Base-by-base conservation (phyloP, 192 early-diverging fungal species). In the Backusella westeae region DNA sequence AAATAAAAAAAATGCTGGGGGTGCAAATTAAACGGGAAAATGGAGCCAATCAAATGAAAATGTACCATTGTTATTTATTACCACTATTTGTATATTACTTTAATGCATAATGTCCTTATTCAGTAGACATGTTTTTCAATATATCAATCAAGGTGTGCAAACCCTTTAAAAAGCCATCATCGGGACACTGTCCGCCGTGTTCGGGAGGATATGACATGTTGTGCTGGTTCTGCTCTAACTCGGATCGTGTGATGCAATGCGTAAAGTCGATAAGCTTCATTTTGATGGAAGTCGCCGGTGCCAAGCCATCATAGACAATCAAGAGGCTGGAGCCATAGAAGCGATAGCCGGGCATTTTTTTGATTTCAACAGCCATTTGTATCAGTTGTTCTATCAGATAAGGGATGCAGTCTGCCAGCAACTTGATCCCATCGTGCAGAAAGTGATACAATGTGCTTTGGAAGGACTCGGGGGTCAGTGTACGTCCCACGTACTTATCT, bases 221-320 rank as follows among this genome's bases (percentile, higher is more conserved):
- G 5, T 63, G 32, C 8, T 68, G 49, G 46, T 71, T 69, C 34
- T 86, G 74, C 42, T 69, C 32, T 39, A 73, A 34, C 39, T 79
- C 85, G 8, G 75, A 76, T 29, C 85, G 86, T 8, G 90, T 88
- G 2, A 94, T 91, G 72, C 94, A 95, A 76, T 97, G 92, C 10
- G 95, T 93, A 84, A 98, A 99, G 83, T 99, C 97, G 73, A 99
- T 99, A 79, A 99, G 93, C 67, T 90, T 90, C 38, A 99, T 81
- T 73, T 96, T 91, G 14, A 93, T 91, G 17, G 88, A 85, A 17
- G 75, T 49, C 0, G 42, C 29, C 2, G 59, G 21, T 34, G 23
- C 32, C 12, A 12, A 1, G 74, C 95, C 97, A 65, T 99, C 96
- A 77, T 99, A 99, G 39, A 98, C 88, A n/a, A 99, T 88, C 74